These are phyloP conservation scores for Priceomyces medius DNA, from an alignment of 805 yeast genomes.

Conservation along the genomic window DNA sequence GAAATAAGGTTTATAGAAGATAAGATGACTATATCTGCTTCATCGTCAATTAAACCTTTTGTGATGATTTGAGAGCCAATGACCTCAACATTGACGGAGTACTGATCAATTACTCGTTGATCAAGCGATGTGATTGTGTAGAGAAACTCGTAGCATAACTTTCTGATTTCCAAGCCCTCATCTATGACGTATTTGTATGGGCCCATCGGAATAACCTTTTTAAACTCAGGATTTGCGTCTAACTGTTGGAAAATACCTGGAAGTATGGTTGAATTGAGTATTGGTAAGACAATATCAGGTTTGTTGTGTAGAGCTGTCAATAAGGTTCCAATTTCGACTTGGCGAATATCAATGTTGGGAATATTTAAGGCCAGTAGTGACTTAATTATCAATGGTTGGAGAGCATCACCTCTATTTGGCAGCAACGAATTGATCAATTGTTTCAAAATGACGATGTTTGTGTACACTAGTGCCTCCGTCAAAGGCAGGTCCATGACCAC, in stretches of 20 bases:
- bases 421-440: slow-evolving; percentile 22
- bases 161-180: slow-evolving; percentile 71
- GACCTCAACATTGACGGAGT: slow-evolving; percentile 25
- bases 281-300: slow-evolving; percentile 46
- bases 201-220: slow-evolving; percentile 74
- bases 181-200: slow-evolving; percentile 84
- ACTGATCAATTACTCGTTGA: slow-evolving; percentile 18
- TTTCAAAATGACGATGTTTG: slow-evolving; percentile 34
- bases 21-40: slow-evolving; percentile 55
- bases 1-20: slow-evolving; percentile 43
- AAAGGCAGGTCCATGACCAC: slow-evolving; percentile 12
- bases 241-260: slow-evolving; percentile 57
- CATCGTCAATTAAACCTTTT: slow-evolving; percentile 58
- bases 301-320: slow-evolving; percentile 59
- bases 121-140: slow-evolving; percentile 48
- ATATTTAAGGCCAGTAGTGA: slow-evolving; percentile 24
- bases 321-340: slow-evolving; percentile 57
- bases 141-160: slow-evolving; percentile 67
- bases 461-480: slow-evolving; percentile 22
- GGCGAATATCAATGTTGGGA: slow-evolving; percentile 52
- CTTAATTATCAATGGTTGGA: slow-evolving; percentile 15
- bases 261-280: slow-evolving; percentile 42
- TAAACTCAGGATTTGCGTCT: slow-evolving; percentile 52
- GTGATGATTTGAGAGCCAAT: slow-evolving; percentile 44
- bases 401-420: slow-evolving; percentile 10